Evolutionary conservation across 805 yeast species (phyloP).

Genomic region (Wickerhamomyces ciferrii): DNA sequence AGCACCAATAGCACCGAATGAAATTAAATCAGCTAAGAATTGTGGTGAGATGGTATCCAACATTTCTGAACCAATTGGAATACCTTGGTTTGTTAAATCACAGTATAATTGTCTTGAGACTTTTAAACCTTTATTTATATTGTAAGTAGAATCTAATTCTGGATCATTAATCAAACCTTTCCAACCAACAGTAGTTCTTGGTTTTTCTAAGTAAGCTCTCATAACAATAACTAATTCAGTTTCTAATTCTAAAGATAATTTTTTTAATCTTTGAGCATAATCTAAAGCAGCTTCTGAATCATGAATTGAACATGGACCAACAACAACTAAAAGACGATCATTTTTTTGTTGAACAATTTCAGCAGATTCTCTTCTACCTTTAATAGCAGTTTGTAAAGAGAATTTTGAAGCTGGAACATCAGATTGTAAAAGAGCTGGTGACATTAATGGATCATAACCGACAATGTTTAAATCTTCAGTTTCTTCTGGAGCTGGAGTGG

Average conservation of each 20-base stretch:
- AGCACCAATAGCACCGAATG: conserved; percentile 98
- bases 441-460: conserved; percentile 91
- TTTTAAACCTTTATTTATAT: conserved; percentile 91
- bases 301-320: conserved; percentile 97
- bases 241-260: conserved; percentile 62
- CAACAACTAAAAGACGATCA: conserved; percentile 82
- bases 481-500: conserved; percentile 20
- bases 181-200: conserved; percentile 99
- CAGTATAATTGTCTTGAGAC: conserved; percentile 81
- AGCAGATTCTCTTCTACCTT: conserved; percentile 76
- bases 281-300: conserved; percentile 87
- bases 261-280: conserved; percentile 67
- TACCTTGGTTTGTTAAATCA: conserved; percentile 69
- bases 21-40: conserved; percentile 82
- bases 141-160: conserved; percentile 85
- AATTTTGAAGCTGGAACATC: conserved; percentile 66
- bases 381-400: conserved; percentile 57
- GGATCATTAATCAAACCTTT: conserved; percentile 98
- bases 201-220: conserved; percentile 98
- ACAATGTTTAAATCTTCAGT: conserved; percentile 71
- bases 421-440: conserved; percentile 86
- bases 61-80: conserved; percentile 98
- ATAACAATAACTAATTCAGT: conserved; percentile 79
- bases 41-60: conserved; percentile 97
- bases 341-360: conserved; percentile 68